Percentiles rank a stretch among this genome's conserved stretches.
Evolutionary conservation across 805 yeast genomes (phyloP).

Genomic region (Barnettozyma salicaria): DNA sequence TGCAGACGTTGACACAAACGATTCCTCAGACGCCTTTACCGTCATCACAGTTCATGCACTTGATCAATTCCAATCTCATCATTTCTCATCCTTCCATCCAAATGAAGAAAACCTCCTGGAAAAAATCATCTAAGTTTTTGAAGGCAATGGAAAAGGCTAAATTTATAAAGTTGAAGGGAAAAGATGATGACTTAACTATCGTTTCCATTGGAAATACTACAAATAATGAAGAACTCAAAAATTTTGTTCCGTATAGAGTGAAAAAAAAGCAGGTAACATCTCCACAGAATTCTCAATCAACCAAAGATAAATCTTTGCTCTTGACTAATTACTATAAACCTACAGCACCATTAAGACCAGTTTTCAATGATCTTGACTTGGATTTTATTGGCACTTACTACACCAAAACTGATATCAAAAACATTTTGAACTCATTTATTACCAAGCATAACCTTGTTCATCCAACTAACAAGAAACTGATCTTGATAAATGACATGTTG

Average conservation of each 20-base stretch:
- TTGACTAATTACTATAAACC: slow-evolving; percentile 59
- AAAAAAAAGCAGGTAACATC: slow-evolving; percentile 24
- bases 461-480: slow-evolving; percentile 43
- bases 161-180: slow-evolving; percentile 68
- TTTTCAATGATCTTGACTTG: slow-evolving; percentile 40
- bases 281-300: background rate
- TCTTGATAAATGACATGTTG: slow-evolving; percentile 51
- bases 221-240: slow-evolving; percentile 42
- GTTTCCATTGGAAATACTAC: slow-evolving; percentile 41
- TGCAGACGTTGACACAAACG: slow-evolving; percentile 59
- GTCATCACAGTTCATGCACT: slow-evolving; percentile 68
- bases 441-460: slow-evolving; percentile 44
- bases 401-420: slow-evolving; percentile 48
- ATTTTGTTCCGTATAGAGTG: slow-evolving; percentile 59
- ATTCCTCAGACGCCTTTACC: slow-evolving; percentile 57
- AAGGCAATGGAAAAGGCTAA: slow-evolving; percentile 80
- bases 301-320: slow-evolving; percentile 26
- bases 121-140: slow-evolving; percentile 77
- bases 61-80: slow-evolving; percentile 69
- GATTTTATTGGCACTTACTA: slow-evolving; percentile 37
- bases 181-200: slow-evolving; percentile 72
- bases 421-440: slow-evolving; percentile 51
- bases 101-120: slow-evolving; percentile 82
- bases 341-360: slow-evolving; percentile 38
- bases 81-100: slow-evolving; percentile 50